These are phyloP conservation scores for Ceratopteris richardii DNA, from an alignment of 75 land plant species.

Conservation along the genomic window DNA sequence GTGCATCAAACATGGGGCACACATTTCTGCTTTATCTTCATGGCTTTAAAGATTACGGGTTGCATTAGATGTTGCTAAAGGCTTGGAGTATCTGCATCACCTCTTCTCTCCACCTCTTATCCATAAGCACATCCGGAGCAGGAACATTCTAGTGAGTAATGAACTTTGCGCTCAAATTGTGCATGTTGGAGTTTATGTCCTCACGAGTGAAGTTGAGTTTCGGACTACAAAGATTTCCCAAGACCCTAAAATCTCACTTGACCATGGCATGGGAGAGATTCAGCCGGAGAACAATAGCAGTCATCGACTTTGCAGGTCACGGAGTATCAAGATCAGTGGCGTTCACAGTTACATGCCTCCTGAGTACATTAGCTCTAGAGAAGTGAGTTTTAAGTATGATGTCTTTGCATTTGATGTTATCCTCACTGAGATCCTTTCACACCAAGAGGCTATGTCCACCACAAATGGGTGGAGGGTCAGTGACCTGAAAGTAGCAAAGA, in stretches of 20 bases:
- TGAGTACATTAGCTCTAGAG: too few relatives aligned
- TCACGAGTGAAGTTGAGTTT: slow-evolving; percentile 17
- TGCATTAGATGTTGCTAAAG: too few relatives aligned
- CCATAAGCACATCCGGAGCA: slow-evolving; percentile 32
- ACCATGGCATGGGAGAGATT: too few relatives aligned
- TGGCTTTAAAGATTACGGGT: slow-evolving; percentile 29
- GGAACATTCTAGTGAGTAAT: too few relatives aligned
- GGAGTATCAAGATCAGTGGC: slow-evolving; percentile 49
- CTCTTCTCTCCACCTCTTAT: slow-evolving; percentile 15
- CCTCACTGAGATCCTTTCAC: too few relatives aligned
- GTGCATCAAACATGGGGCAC: slow-evolving; percentile 14
- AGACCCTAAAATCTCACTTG: not conserved
- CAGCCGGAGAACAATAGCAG: not conserved
- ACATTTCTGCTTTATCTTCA: slow-evolving; percentile 13
- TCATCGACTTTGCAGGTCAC: not conserved
- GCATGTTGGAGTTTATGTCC: slow-evolving; percentile 19
- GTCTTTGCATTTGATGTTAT: too few relatives aligned
- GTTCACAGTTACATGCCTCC: slow-evolving; percentile 83
- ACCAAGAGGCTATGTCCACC: slow-evolving; percentile 33
- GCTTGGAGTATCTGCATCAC: slow-evolving; percentile 36
- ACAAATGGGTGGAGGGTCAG: not conserved
- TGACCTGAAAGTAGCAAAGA: not conserved
- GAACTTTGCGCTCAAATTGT: too few relatives aligned
- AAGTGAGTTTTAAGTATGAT: too few relatives aligned
- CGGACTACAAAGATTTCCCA: not conserved